Evolutionary conservation across 2,329 filamentous ascomycete species (phyloP).

Genomic region (Xylariales sp.): DNA sequence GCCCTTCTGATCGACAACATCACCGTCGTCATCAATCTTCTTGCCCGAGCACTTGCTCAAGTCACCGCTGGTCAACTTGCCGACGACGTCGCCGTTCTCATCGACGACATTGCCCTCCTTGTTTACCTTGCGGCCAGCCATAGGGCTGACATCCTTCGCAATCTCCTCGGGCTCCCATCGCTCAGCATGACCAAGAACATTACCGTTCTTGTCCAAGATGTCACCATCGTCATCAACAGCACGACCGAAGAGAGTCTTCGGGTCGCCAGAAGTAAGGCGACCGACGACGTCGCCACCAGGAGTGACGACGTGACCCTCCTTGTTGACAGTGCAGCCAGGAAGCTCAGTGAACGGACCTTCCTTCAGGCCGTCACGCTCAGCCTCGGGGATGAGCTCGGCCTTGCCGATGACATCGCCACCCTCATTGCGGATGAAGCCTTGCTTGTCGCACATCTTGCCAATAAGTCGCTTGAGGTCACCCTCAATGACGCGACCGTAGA

Average conservation of each 20-base stretch:
- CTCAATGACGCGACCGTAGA: conserved; percentile 63
- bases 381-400: conserved; percentile 63
- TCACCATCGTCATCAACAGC: conserved; percentile 78
- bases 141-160: conserved; percentile 46
- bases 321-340: conserved; percentile 59
- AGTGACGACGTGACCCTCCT: conserved; percentile 65
- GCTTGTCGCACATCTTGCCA: conserved; percentile 66
- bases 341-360: conserved; percentile 68
- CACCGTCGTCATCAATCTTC: conserved; percentile 66
- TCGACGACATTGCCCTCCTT: conserved; percentile 55
- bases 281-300: conserved; percentile 67
- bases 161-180: conserved; percentile 54
- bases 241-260: conserved; percentile 68
- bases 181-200: conserved; percentile 53
- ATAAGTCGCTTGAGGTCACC: conserved; percentile 59
- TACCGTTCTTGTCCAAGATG: conserved; percentile 71
- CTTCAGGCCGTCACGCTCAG: conserved; percentile 57
- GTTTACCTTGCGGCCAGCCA: conserved; percentile 52
- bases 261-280: conserved; percentile 64
- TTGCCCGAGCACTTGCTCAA: conserved; percentile 60
- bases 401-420: conserved; percentile 65
- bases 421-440: conserved; percentile 69
- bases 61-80: conserved; percentile 65
- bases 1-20: conserved; percentile 66
- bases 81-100: conserved; percentile 56